Evolutionary conservation across 306 rosid species (phyloP).

Genomic region (Cucumis cinereus): DNA sequence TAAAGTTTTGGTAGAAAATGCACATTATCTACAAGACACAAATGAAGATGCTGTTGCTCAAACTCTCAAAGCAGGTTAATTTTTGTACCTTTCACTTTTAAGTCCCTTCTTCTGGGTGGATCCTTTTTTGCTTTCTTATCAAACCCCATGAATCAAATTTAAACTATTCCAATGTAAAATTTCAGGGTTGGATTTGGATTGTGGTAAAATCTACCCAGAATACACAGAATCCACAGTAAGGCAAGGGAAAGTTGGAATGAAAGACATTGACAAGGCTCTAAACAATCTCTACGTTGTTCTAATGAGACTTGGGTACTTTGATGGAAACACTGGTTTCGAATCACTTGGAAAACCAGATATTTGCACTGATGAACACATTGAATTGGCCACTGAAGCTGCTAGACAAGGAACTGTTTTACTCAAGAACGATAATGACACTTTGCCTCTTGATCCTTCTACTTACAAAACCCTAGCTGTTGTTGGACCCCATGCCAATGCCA

Average conservation of each 20-base stretch:
- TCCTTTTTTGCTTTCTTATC: background rate
- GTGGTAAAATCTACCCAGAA: conserved; percentile 38
- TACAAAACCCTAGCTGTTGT: conserved; percentile 29
- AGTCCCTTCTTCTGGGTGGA: background rate
- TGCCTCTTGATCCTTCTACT: conserved; percentile 30
- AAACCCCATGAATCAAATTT: background rate
- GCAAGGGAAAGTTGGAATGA: conserved; percentile 38
- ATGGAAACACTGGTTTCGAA: conserved; percentile 47
- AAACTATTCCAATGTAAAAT: background rate
- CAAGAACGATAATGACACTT: conserved; percentile 31
- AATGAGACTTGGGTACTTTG: conserved; percentile 70
- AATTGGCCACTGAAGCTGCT: conserved; percentile 58
- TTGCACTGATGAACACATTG: conserved; percentile 38
- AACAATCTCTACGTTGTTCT: conserved; percentile 60
- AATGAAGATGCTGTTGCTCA: conserved; percentile 85
- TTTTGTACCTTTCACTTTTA: background rate
- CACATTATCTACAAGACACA: conserved; percentile 40
- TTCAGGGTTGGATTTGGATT: conserved; percentile 76
- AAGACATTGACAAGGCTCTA: conserved; percentile 54
- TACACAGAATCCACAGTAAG: conserved; percentile 54
- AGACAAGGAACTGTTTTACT: conserved; percentile 62
- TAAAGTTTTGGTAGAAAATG: conserved; percentile 37
- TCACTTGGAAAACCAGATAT: conserved; percentile 56
- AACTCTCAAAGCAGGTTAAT: conserved; percentile 60
- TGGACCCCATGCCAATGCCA: conserved; percentile 71